These are phyloP conservation scores for Diaporthe ilicicola DNA, from an alignment of 2,329 filamentous ascomycete genomes.

Conservation along the genomic window DNA sequence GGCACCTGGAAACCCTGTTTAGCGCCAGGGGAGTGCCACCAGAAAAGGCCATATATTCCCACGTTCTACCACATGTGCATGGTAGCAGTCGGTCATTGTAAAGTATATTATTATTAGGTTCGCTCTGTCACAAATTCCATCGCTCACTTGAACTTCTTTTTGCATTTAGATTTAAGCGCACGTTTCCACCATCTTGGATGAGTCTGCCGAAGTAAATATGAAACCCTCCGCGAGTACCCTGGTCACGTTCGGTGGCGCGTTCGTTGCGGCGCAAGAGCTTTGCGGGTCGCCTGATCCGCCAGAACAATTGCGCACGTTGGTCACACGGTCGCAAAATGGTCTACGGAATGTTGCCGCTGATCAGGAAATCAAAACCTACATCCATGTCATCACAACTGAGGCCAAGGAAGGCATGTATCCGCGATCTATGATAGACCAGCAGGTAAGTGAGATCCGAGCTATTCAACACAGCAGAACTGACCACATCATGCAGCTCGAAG, in stretches of 20 bases:
- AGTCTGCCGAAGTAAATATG: neutral
- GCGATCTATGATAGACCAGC: slow-evolving; percentile 4
- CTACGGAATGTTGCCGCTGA: neutral
- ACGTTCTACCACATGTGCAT: neutral
- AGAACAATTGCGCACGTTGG: neutral
- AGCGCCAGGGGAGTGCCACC: neutral
- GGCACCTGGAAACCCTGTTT: neutral
- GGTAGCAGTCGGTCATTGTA: neutral
- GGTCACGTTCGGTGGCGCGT: neutral
- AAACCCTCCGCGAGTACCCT: neutral
- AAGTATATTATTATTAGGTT: no score
- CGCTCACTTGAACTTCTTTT: neutral
- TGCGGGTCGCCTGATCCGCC: neutral
- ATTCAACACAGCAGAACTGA: neutral
- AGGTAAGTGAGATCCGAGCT: neutral
- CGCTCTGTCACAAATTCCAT: no score
- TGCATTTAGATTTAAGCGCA: neutral
- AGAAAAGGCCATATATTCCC: neutral
- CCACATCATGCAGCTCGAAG: neutral
- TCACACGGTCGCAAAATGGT: neutral
- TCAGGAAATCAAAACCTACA: neutral
- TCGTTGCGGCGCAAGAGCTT: slow-evolving; percentile 2
- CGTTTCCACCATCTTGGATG: neutral
- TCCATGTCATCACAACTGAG: slow-evolving; percentile 2
- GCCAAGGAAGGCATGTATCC: neutral